Conservation (phyloP, 352 stramenopile species). For the Pythium scleroteichum region DNA sequence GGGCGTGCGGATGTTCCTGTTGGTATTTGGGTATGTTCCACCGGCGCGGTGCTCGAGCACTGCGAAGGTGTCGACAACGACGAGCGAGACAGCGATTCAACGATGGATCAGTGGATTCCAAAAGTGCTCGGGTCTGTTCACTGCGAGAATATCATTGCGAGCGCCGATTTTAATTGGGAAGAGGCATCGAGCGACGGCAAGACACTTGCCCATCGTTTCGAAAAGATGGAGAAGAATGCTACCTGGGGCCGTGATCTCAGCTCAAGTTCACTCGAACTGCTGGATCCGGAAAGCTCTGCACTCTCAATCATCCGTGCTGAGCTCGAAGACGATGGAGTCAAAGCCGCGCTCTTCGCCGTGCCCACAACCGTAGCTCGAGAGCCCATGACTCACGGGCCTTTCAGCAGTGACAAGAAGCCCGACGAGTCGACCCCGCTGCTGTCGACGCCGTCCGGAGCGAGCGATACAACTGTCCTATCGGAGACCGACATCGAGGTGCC, state of each 20-base stretch:
- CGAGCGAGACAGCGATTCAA: neutral
- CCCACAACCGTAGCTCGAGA: conserved; percentile 5
- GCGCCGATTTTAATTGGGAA: conserved; percentile 25
- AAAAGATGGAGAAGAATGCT: neutral
- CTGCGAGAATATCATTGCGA: conserved; percentile 26
- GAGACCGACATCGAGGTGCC: conserved; percentile 23
- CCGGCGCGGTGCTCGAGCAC: neutral
- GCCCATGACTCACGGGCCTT: neutral
- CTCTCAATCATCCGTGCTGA: conserved; percentile 14
- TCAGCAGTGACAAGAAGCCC: neutral
- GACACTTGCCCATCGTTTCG: conserved; percentile 3
- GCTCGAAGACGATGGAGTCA: conserved; percentile 21
- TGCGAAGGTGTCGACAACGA: conserved; percentile 1
- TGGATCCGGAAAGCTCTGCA: neutral
- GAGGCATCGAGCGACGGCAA: neutral
- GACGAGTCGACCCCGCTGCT: conserved; percentile 25
- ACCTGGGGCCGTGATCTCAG: neutral
- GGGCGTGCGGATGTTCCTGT: neutral
- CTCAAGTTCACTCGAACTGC: neutral
- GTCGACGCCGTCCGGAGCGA: neutral
- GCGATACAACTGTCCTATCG: conserved; percentile 23
- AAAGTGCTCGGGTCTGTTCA: conserved; percentile 15
- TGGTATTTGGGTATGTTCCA: conserved; percentile 24
- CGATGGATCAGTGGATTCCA: conserved; percentile 16
- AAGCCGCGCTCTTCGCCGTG: conserved; percentile 16